A percentile compares a stretch with the other conserved stretches of the same genome.
These are phyloP conservation scores for Curvularia spicifera DNA, from an alignment of 2,329 filamentous ascomycete genomes.

Conservation along the genomic window DNA sequence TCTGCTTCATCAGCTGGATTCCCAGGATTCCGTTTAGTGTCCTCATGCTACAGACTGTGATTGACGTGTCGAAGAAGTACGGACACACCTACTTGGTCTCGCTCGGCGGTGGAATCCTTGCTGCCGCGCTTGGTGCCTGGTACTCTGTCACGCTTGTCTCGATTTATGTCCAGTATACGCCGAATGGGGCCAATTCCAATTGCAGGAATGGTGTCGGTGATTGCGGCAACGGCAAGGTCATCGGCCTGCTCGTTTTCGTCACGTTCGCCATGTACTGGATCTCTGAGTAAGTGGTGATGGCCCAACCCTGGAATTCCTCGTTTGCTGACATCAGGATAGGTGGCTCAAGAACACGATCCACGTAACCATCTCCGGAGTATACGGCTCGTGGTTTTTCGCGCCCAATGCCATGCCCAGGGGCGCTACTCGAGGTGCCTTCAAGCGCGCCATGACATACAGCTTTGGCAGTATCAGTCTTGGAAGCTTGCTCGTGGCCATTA, in stretches of 20 bases:
- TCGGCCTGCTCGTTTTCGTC: conserved; percentile 82
- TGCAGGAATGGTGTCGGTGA: conserved; percentile 62
- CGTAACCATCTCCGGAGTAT: conserved; percentile 84
- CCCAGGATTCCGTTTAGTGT: conserved; percentile 89
- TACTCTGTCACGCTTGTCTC: conserved; percentile 85
- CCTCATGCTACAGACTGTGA: conserved; percentile 83
- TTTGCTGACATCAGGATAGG: conserved; percentile 57
- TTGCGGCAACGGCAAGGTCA: conserved; percentile 78
- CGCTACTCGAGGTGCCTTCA: conserved; percentile 82
- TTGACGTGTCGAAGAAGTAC: conserved; percentile 82
- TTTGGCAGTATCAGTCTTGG: conserved; percentile 91
- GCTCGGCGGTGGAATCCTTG: conserved; percentile 78
- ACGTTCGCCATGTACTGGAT: conserved; percentile 96
- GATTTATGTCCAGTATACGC: conserved; percentile 84
- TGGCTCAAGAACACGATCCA: conserved; percentile 95
- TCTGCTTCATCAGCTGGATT: conserved; percentile 83
- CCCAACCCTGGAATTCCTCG: background rate
- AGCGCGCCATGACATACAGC: conserved; percentile 83
- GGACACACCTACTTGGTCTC: conserved; percentile 89
- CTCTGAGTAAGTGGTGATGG: conserved; percentile 62
- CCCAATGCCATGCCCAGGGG: conserved; percentile 70
- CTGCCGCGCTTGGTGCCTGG: conserved; percentile 80
- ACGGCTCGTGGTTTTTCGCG: conserved; percentile 94
- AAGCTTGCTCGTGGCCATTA: conserved; percentile 82
- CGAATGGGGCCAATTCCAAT: conserved; percentile 62